These are phyloP conservation scores for Termitomyces sp. DNA, from an alignment of 768 basidiomycete genomes.

Conservation along the genomic window DNA sequence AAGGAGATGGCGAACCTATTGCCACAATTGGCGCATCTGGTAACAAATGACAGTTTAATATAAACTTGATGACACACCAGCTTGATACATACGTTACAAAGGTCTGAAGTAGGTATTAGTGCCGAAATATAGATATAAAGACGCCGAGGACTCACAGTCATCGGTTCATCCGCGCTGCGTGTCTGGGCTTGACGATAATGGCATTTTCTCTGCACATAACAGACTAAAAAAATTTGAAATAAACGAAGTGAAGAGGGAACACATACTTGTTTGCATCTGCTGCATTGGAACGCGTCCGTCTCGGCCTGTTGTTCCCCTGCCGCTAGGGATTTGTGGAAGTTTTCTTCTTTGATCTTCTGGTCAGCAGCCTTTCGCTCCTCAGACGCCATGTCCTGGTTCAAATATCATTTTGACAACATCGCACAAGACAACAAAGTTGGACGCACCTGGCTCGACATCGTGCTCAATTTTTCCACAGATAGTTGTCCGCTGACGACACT, in stretches of 20 bases:
- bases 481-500: constrained; percentile 83
- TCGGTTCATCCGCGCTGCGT: constrained; percentile 95
- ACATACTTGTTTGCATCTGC: constrained; percentile 82
- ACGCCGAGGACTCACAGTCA: constrained; percentile 65
- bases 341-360: constrained; percentile 75
- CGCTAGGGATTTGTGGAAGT: constrained; percentile 86
- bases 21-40: constrained; percentile 19
- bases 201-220: constrained; percentile 59
- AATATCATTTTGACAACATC: background rate
- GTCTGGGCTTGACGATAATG: constrained; percentile 96
- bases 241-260: background rate
- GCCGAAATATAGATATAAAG: background rate
- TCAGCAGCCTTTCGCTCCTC: constrained; percentile 86
- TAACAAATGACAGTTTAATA: constrained; percentile 2
- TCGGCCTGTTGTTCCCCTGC: constrained; percentile 90
- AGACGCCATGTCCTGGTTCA: constrained; percentile 85
- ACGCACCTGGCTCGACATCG: constrained; percentile 77
- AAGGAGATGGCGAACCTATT: constrained; percentile 23
- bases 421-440: background rate
- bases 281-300: constrained; percentile 97
- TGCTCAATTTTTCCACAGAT: constrained; percentile 59
- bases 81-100: constrained; percentile 70
- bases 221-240: background rate
- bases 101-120: constrained; percentile 41
- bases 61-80: background rate